Evolutionary conservation across 192 early-diverging fungal genomes (phyloP).

Genomic region (Coemansia sp.): DNA sequence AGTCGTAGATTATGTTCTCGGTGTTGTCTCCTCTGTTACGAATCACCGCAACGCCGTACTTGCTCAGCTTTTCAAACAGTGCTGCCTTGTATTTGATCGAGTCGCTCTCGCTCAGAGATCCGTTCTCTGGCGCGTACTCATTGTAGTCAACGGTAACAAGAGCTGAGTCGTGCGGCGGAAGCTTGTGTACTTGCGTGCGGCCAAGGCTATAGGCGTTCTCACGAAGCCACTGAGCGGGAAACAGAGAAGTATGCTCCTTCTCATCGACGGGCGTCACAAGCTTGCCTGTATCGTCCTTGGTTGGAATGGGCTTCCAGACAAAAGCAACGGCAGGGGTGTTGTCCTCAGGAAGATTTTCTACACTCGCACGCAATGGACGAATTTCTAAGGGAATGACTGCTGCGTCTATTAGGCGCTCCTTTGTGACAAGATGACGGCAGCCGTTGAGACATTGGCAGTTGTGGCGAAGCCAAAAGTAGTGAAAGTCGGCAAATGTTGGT

Average conservation of each 20-base stretch:
- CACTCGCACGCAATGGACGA: conserved; percentile 34
- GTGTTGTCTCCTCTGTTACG: conserved; percentile 47
- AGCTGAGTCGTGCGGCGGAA: conserved; percentile 41
- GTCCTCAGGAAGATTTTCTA: conserved; percentile 2
- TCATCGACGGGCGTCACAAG: conserved; percentile 22
- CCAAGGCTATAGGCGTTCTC: conserved; percentile 42
- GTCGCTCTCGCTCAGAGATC: background rate
- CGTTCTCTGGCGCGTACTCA: conserved; percentile 12
- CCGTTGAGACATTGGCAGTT: conserved; percentile 55
- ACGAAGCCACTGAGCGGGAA: conserved; percentile 39
- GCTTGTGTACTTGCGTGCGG: conserved; percentile 27
- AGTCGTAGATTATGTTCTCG: conserved; percentile 55
- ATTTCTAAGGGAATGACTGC: conserved; percentile 46
- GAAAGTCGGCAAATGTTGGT: conserved; percentile 34
- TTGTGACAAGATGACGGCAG: conserved; percentile 44
- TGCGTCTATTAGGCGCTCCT: conserved; percentile 53
- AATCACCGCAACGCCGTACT: conserved; percentile 52
- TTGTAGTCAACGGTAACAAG: conserved; percentile 45
- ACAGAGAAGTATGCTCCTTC: conserved; percentile 40
- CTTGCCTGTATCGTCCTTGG: conserved; percentile 37
- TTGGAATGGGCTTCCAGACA: conserved; percentile 45
- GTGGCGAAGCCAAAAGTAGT: conserved; percentile 58
- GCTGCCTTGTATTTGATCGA: conserved; percentile 23
- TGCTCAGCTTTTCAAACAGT: conserved; percentile 29
- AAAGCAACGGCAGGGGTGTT: conserved; percentile 23